Conservation (phyloP, 2,329 filamentous ascomycete genomes). For the Penicillium sp. region DNA sequence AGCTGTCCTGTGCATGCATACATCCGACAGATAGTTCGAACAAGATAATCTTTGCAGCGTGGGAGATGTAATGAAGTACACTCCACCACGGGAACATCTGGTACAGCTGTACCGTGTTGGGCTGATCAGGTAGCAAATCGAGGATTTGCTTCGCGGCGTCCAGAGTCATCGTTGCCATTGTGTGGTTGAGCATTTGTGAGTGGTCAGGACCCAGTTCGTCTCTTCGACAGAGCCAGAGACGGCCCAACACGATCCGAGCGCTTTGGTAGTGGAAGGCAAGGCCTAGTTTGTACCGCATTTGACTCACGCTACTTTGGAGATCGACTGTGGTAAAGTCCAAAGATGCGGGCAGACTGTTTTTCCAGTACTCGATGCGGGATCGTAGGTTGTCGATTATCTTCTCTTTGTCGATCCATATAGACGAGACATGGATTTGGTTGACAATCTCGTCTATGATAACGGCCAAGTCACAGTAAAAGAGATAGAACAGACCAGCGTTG, state of each 20-base stretch:
- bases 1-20: neutral
- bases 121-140: neutral
- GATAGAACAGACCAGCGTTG: neutral
- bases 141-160: slow-evolving; percentile 1
- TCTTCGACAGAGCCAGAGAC: neutral
- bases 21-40: neutral
- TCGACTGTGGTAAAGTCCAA: neutral
- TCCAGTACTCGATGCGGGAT: slow-evolving; percentile 1
- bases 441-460: slow-evolving; percentile 2
- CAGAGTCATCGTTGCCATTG: neutral
- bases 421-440: neutral
- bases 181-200: neutral
- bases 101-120: neutral
- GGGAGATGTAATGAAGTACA: neutral
- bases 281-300: neutral
- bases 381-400: neutral
- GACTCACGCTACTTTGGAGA: neutral
- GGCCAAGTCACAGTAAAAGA: slow-evolving; percentile 1
- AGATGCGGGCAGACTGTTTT: neutral
- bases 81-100: slow-evolving; percentile 5
- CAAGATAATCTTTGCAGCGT: neutral
- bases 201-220: neutral
- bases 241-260: neutral
- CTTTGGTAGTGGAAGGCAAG: slow-evolving; percentile 1
- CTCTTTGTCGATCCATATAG: neutral